Conservation (phyloP, 768 basidiomycete species). For the Dentipellis fragilis region DNA sequence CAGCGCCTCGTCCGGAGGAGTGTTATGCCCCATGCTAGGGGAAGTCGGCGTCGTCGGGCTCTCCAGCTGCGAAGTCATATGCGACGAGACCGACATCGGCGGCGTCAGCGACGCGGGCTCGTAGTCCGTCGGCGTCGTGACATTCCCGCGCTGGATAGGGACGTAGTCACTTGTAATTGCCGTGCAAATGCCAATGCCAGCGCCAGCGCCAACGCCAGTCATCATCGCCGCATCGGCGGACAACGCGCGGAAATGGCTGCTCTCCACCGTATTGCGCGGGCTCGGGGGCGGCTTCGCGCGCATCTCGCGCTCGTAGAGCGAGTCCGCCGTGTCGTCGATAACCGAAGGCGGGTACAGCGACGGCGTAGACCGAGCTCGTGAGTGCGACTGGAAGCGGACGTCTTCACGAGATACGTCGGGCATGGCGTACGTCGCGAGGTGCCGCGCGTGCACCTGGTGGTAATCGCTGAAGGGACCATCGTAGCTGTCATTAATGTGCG, state of each 20-base stretch:
- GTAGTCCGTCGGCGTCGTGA: not conserved
- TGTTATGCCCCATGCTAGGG: not conserved
- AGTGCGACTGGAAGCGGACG: not conserved
- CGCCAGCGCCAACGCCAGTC: no score
- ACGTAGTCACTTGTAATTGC: not conserved
- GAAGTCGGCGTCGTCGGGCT: not conserved
- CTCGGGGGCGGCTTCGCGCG: not conserved
- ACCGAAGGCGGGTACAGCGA: slow-evolving; percentile 17
- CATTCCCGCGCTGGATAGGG: not conserved
- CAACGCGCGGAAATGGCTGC: no score
- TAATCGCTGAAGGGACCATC: slow-evolving; percentile 15
- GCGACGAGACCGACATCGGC: not conserved
- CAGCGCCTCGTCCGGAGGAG: not conserved
- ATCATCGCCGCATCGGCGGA: not conserved
- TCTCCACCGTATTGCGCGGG: not conserved
- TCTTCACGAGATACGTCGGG: not conserved
- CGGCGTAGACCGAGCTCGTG: slow-evolving; percentile 11
- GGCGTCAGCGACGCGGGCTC: not conserved
- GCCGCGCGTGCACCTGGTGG: not conserved
- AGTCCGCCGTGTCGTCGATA: slow-evolving; percentile 7
- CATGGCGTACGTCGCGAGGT: slow-evolving; percentile 1
- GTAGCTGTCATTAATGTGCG: not conserved
- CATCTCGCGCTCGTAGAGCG: slow-evolving; percentile 3
- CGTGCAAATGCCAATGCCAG: no score
- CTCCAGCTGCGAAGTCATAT: not conserved